Base-by-base conservation (phyloP, 306 rosid species). In the Vigna mungo region DNA sequence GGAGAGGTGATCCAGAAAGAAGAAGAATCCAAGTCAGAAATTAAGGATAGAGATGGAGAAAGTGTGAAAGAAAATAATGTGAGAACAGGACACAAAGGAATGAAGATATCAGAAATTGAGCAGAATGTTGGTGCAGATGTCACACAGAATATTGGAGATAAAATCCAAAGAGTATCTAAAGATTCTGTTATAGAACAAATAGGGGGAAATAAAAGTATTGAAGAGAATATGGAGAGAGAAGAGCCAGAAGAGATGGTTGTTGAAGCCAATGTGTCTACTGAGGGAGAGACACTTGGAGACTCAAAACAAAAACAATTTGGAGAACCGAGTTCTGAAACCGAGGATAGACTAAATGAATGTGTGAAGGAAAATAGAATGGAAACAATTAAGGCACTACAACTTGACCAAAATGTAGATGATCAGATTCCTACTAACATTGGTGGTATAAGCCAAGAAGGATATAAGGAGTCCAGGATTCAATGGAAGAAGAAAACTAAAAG, bases 401-500 rank as follows among this genome's bases (percentile, higher is more conserved):
- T 9, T 34, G 80, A 48, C 14, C 49, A 69, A 23, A 44, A 71
- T 43, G 10, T 62, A 59, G 52, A 13, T 69, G 74, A 53, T 62
- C 48, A 61, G 17, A 51, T 23, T 49, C 36, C 65, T 30, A 48
- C 21, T 14, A 54, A 46, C 20, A 65, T 49, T 52, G 73, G 47
- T 23, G 49, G 48, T 56, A 58, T 11, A 39, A 44, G 68, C 60
- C 62, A 67, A 78, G 74, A 56, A 67, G 46, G 39, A 21, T 39
- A 36, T 3, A 8, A 49, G 52, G 30, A 71, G 25, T 69, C 63
- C 44, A 49, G 2, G 30, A 20, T 62, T 63, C 78, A 72, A 52
- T 54, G 64, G 68, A 16, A 12, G 47, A 32, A 75, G 69, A 72
- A 84, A 76, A 64, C 51, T 71, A 44, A 49, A 21, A 64, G 39